These are phyloP conservation scores for Erysimum cheiranthoides DNA, from an alignment of 345 rosid genomes.

Conservation along the genomic window DNA sequence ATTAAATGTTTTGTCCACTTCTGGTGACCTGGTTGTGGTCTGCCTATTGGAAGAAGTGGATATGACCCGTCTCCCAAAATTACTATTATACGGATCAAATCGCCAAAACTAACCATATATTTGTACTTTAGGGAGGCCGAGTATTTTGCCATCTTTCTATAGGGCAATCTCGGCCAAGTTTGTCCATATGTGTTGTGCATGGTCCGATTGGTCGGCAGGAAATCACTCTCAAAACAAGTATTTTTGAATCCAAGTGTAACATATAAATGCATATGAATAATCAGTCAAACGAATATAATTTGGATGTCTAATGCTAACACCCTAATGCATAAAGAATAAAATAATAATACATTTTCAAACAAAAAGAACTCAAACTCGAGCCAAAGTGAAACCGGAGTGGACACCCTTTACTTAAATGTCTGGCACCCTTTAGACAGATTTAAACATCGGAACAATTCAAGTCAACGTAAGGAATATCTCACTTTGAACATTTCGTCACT, in stretches of 20 bases:
- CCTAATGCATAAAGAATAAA: neutral
- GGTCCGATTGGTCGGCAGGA: neutral
- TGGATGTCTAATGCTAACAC: neutral
- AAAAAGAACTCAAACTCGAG: neutral
- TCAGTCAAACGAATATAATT: neutral
- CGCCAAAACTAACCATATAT: neutral
- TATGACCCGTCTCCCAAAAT: too few relatives aligned
- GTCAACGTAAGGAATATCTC: slow-evolving; percentile 16
- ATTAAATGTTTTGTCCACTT: too few relatives aligned
- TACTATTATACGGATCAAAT: too few relatives aligned
- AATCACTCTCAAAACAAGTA: neutral
- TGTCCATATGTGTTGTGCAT: too few relatives aligned
- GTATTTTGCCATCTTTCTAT: too few relatives aligned
- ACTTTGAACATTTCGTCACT: neutral
- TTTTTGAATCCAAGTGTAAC: neutral
- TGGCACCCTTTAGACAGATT: slow-evolving; percentile 9
- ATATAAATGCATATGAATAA: neutral
- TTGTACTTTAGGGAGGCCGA: neutral
- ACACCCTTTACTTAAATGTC: neutral
- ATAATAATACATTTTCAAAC: neutral
- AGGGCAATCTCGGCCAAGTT: too few relatives aligned
- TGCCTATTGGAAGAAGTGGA: too few relatives aligned
- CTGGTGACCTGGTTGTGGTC: too few relatives aligned
- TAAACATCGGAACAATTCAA: neutral
- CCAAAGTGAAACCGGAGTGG: neutral